Evolutionary conservation across 139 green algal genomes (phyloP).

Genomic region (Micractinium conductrix): DNA sequence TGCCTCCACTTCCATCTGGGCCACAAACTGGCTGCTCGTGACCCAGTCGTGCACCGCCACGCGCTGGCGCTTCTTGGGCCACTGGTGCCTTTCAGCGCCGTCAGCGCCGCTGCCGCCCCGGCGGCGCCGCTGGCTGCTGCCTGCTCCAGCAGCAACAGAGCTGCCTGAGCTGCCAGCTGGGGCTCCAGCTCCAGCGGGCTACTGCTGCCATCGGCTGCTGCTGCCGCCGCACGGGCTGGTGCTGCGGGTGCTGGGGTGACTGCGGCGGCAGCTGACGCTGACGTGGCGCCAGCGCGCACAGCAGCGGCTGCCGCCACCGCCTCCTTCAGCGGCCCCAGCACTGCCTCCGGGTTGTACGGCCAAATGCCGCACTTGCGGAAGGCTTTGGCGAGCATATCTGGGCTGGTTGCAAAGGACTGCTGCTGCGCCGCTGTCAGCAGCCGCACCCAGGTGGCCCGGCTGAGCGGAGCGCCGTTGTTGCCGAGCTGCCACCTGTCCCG

Average conservation of each 20-base stretch:
- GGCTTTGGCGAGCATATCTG: neutral
- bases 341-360: constrained; percentile 1
- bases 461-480: neutral
- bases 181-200: neutral
- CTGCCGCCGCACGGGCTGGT: neutral
- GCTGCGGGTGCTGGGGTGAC: neutral
- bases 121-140: neutral
- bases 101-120: neutral
- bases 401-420: neutral
- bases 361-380: neutral
- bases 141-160: neutral
- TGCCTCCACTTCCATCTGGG: neutral
- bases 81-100: neutral
- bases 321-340: neutral
- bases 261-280: neutral
- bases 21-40: neutral
- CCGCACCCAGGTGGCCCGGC: constrained; percentile 3
- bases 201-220: neutral
- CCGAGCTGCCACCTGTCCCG: neutral
- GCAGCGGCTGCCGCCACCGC: neutral
- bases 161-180: neutral
- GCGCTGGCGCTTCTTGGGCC: constrained; percentile 5
- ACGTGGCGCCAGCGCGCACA: neutral
- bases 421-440: constrained; percentile 1
- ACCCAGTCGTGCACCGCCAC: neutral